Percentiles rank a stretch among this genome's conserved stretches.
These are phyloP conservation scores for Chimonanthus salicifolius DNA, from an alignment of 164 flowering plant species.

Conservation along the genomic window DNA sequence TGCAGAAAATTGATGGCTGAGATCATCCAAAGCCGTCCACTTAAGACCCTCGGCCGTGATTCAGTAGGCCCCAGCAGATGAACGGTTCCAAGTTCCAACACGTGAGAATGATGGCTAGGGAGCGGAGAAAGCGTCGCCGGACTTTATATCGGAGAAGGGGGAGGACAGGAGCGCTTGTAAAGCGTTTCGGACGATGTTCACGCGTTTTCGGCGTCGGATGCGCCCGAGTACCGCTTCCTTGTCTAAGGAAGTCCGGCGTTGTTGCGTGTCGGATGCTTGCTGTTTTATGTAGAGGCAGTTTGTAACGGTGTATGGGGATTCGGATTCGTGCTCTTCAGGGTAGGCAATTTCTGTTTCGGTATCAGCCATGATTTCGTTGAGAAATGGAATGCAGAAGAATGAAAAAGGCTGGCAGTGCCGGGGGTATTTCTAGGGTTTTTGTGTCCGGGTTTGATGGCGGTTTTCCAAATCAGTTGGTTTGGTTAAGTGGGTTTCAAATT, in stretches of 20 bases:
- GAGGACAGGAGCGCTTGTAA: conserved; percentile 14
- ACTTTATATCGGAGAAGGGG: conserved; percentile 6
- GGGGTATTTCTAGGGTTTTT: too few relatives aligned
- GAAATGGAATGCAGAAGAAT: too few relatives aligned
- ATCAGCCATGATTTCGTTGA: not conserved
- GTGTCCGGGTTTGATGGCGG: too few relatives aligned
- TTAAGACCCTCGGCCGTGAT: too few relatives aligned
- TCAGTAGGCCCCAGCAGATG: too few relatives aligned
- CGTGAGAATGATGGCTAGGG: conserved; percentile 4
- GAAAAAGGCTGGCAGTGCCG: too few relatives aligned
- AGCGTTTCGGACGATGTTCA: conserved; percentile 27
- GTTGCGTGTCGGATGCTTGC: not conserved
- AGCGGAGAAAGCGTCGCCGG: conserved; percentile 35
- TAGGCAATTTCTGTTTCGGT: not conserved
- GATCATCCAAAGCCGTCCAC: too few relatives aligned
- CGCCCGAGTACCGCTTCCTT: conserved; percentile 55
- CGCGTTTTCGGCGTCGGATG: conserved; percentile 45
- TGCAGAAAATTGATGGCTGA: too few relatives aligned
- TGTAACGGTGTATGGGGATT: conserved; percentile 13
- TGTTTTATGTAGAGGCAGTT: conserved; percentile 43
- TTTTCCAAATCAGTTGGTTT: too few relatives aligned
- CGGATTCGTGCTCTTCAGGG: conserved; percentile 12
- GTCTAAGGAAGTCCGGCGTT: conserved; percentile 23
- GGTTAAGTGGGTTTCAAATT: too few relatives aligned
- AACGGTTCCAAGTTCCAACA: too few relatives aligned